Conservation (phyloP, 768 basidiomycete genomes). For the Daedalea quercina region DNA sequence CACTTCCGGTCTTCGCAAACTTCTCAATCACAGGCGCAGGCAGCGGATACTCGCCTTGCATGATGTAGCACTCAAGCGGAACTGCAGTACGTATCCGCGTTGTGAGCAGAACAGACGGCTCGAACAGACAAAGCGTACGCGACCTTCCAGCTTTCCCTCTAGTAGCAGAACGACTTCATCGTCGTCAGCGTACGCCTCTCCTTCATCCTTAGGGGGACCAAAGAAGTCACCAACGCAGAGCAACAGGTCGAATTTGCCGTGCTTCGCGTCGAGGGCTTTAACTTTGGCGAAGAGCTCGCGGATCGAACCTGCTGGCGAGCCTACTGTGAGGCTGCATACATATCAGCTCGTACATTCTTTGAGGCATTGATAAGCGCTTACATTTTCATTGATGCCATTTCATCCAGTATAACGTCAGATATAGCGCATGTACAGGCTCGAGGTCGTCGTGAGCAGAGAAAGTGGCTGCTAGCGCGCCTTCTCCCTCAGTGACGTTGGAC, state of each 20-base stretch:
- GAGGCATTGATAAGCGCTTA: slow-evolving; percentile 3
- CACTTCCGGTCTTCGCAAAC: slow-evolving; percentile 69
- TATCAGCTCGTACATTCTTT: not conserved
- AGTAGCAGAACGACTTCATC: slow-evolving; percentile 56
- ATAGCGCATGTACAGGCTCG: too few relatives aligned
- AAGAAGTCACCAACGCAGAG: slow-evolving; percentile 87
- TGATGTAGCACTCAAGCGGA: slow-evolving; percentile 88
- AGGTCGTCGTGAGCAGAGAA: too few relatives aligned
- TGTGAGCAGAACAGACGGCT: slow-evolving; percentile 6
- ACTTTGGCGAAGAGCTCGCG: slow-evolving; percentile 75
- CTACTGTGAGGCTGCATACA: slow-evolving; percentile 59
- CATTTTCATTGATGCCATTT: slow-evolving; percentile 18
- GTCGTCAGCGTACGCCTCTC: slow-evolving; percentile 27
- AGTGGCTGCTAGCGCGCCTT: too few relatives aligned
- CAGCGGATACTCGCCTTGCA: slow-evolving; percentile 76
- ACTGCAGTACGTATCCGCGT: slow-evolving; percentile 35
- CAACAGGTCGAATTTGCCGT: slow-evolving; percentile 86
- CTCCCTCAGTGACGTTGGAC: too few relatives aligned
- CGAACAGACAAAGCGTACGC: slow-evolving; percentile 9
- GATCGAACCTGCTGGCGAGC: slow-evolving; percentile 72
- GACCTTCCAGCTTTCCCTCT: slow-evolving; percentile 62
- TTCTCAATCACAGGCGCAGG: slow-evolving; percentile 69
- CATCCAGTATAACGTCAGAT: too few relatives aligned
- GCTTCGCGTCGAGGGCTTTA: slow-evolving; percentile 78
- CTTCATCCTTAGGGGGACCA: slow-evolving; percentile 39